Evolutionary conservation across 441 rosid species (phyloP), one percentile per base, ranked within the genome.

Genomic region (Rhodomyrtus psidioides): DNA sequence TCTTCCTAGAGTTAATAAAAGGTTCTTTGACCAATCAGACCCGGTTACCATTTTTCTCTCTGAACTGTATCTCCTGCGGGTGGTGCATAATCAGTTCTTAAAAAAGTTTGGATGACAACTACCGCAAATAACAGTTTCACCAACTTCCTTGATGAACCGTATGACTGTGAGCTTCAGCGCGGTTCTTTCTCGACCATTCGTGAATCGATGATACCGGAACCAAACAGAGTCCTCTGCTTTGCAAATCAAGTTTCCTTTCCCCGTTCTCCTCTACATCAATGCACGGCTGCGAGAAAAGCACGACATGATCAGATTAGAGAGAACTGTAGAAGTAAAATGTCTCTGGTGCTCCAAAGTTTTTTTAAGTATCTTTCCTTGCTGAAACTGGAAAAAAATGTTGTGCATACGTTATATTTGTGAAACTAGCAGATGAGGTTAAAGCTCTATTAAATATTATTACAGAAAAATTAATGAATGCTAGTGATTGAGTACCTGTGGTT

Each of bases 151-250:
- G 46, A 65, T 65, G 34, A 19, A 34, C 21, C 14, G 2, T 17
- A 34, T 23, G 16, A 70, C 79, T 70, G 1, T 62, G 75, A 70
- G 49, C 79, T 70, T 70, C 49, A 39, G 79, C 15, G 12, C 0
- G 79, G 84, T 4, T 81, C 91, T 65, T 90, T 27, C 82, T 88
- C 12, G 89, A 81, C 58, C 85, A 86, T 54, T 81, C 86, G 62
- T 88, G 89, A 54, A 90, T 56, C 4, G 88, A 60, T 57, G 94
- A 88, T 46, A 88, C 44, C 8, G 96, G 94, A 88, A 93, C 91
- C 89, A 95, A 89, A 88, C 97, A 95, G 30, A 94, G 89, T 23
- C 94, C 97, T 91, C 91, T 88, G 84, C 89, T 90, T 84, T 89
- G 87, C 24, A 94, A 89, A 87, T 91, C 93, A 46, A 53, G 13